Conservation (phyloP, 1,284 basidiomycete species). For the Ceratobasidium sp. region DNA sequence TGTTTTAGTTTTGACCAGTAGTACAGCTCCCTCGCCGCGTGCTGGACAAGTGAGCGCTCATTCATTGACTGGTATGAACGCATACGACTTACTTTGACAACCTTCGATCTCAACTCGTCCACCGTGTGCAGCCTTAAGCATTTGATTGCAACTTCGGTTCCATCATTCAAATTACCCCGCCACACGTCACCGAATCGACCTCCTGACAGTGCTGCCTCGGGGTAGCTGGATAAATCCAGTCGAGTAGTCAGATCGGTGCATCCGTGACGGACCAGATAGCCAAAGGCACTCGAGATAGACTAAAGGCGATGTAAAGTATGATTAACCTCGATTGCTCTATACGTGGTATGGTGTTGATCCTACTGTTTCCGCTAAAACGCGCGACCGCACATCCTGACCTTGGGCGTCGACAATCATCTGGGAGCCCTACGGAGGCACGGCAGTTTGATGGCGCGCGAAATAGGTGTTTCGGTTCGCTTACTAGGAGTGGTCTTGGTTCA, state of each 20-base stretch:
- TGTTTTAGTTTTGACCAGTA: slow-evolving; percentile 35
- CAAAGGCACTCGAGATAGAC: not conserved
- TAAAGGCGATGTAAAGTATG: not conserved
- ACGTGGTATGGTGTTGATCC: too few species aligned
- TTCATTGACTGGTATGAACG: not conserved
- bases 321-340: too few species aligned
- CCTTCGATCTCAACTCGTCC: not conserved
- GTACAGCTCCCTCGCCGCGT: slow-evolving; percentile 26
- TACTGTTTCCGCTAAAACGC: too few species aligned
- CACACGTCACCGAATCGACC: slow-evolving; percentile 24
- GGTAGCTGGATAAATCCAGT: not conserved
- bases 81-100: not conserved
- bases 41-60: not conserved
- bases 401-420: too few species aligned
- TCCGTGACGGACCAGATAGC: not conserved
- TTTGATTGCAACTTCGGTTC: slow-evolving; percentile 4
- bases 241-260: not conserved
- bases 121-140: slow-evolving; percentile 2
- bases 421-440: too few species aligned
- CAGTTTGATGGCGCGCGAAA: too few species aligned
- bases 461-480: too few species aligned
- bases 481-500: too few species aligned
- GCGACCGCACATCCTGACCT: too few species aligned
- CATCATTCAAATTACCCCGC: not conserved
- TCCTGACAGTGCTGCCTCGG: not conserved